Evolutionary conservation across 2,329 filamentous ascomycete species (phyloP).

Genomic region (Ampelomyces quisqualis): DNA sequence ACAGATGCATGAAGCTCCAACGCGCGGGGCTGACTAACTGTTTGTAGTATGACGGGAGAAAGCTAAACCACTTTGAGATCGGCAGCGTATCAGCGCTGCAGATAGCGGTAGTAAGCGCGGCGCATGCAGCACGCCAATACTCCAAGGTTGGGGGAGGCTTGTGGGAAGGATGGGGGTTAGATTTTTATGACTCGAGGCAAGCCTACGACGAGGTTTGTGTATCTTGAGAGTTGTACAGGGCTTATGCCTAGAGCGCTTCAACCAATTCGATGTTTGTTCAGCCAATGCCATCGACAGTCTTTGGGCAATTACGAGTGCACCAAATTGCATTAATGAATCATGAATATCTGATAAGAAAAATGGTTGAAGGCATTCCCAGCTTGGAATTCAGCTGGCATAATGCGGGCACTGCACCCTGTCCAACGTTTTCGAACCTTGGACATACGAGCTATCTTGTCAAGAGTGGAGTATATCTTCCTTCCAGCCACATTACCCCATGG

Average conservation of each 20-base stretch:
- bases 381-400: no score
- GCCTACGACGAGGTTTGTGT: not conserved
- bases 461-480: not conserved
- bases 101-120: constrained; percentile 24
- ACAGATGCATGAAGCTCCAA: constrained; percentile 3
- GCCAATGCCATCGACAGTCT: no score
- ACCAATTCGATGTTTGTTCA: no score
- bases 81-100: constrained; percentile 12
- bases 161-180: constrained; percentile 17
- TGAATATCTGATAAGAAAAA: no score
- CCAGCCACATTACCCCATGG: not conserved
- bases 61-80: constrained; percentile 12
- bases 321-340: not conserved
- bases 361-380: no score
- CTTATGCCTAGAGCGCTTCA: not conserved
- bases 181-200: not conserved
- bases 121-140: constrained; percentile 19
- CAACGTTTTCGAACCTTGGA: no score
- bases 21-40: constrained; percentile 29
- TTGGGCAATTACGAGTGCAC: no score
- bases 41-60: constrained; percentile 23
- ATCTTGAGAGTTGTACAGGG: not conserved
- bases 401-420: no score
- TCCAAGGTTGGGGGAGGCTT: constrained; percentile 19
- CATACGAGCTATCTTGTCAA: not conserved